phyloP scores from a whole-genome alignment of 805 yeast species.

The Kuraishia capsulata region DNA sequence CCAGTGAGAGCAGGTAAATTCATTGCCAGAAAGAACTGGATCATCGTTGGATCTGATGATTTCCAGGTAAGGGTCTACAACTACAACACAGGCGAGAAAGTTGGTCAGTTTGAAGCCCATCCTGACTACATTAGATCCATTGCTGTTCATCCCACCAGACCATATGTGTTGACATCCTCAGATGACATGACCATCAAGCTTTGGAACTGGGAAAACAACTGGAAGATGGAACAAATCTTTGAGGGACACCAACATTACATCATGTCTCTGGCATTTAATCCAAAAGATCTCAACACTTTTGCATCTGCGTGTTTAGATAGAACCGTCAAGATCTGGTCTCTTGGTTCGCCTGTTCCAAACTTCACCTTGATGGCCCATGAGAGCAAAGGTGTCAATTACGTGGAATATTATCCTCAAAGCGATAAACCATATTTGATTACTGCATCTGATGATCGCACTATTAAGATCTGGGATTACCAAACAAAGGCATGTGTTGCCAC shows the following conservation, averaged over 20 bases:
- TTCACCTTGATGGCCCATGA: conserved; percentile 89
- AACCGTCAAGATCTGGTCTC: conserved; percentile 94
- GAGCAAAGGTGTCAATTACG: conserved; percentile 89
- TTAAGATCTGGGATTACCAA: conserved; percentile 94
- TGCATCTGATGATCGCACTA: conserved; percentile 82
- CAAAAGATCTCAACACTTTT: conserved; percentile 95
- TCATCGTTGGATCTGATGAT: conserved; percentile 93
- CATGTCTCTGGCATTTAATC: conserved; percentile 91
- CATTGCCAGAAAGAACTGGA: conserved; percentile 95
- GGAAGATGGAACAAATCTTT: conserved; percentile 84
- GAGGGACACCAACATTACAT: conserved; percentile 96
- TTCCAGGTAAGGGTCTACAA: conserved; percentile 90
- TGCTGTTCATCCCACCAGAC: conserved; percentile 91
- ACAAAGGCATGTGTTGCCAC: conserved; percentile 93
- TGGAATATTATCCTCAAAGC: conserved; percentile 93
- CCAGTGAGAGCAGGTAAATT: conserved; percentile 96
- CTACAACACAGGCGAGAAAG: conserved; percentile 91
- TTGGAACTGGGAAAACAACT: conserved; percentile 96
- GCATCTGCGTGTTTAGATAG: conserved; percentile 96
- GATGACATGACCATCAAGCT: conserved; percentile 88
- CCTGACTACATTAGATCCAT: conserved; percentile 92
- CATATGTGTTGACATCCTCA: conserved; percentile 78
- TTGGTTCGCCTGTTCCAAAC: conserved; percentile 82
- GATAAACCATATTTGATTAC: conserved; percentile 96
- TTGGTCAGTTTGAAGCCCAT: conserved; percentile 94